A percentile compares a stretch with the other conserved stretches of the same genome.
Conservation (phyloP, 768 basidiomycete species). For the Collybia mongolica region DNA sequence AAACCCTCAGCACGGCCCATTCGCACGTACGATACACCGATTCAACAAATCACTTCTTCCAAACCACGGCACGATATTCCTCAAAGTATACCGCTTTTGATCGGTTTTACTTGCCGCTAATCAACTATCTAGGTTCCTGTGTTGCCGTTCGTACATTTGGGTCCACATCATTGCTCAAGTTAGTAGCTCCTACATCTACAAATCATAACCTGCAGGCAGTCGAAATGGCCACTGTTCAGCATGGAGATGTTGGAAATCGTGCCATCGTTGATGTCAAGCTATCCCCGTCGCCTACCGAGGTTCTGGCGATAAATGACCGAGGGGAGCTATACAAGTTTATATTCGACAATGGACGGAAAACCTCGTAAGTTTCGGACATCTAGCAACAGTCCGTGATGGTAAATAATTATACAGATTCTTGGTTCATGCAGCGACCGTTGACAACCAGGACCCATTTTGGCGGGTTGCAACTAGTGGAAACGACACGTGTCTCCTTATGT, state of each 20-base stretch:
- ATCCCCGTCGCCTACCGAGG: conserved; percentile 26
- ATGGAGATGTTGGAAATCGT: conserved; percentile 38
- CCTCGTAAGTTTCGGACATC: conserved; percentile 34
- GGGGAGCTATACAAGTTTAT: conserved; percentile 53
- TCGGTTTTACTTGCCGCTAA: background rate
- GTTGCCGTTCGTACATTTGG: conserved; percentile 49
- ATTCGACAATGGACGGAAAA: conserved; percentile 31
- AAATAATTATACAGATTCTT: conserved; percentile 1
- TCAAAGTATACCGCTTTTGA: background rate
- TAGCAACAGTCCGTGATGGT: background rate
- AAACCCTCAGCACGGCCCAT: conserved; percentile 40
- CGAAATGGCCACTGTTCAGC: conserved; percentile 36
- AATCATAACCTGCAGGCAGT: conserved; percentile 16
- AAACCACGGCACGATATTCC: conserved; percentile 2
- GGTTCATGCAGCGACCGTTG: conserved; percentile 6
- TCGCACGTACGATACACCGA: conserved; percentile 61
- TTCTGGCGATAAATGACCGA: conserved; percentile 44
- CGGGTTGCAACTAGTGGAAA: conserved; percentile 39
- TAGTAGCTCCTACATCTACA: conserved; percentile 15
- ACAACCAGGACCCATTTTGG: conserved; percentile 44
- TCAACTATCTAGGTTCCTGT: conserved; percentile 19
- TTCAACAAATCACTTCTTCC: conserved; percentile 57
- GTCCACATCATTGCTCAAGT: conserved; percentile 37
- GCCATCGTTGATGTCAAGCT: conserved; percentile 48
- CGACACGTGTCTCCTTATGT: conserved; percentile 43